Evolutionary conservation across 2,329 filamentous ascomycete genomes (phyloP).

Genomic region (Fusarium poae): DNA sequence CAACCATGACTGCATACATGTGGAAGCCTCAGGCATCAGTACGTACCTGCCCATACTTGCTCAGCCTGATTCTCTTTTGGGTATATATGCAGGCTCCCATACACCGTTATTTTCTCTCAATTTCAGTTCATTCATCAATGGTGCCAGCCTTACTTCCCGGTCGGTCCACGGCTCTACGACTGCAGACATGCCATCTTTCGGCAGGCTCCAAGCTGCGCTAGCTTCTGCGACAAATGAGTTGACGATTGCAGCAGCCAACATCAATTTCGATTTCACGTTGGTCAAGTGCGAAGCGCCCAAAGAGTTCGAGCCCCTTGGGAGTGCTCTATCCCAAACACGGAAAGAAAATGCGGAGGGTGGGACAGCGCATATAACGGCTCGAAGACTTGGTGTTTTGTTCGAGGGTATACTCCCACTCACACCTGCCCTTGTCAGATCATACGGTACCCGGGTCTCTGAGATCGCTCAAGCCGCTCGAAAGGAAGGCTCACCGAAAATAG

Average conservation of each 20-base stretch:
- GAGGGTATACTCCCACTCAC: slow-evolving; percentile 45
- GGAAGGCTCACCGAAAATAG: neutral
- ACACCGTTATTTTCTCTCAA: neutral
- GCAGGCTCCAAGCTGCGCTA: slow-evolving; percentile 1
- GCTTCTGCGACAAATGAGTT: slow-evolving; percentile 13
- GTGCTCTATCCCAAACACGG: slow-evolving; percentile 48
- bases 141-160: no score
- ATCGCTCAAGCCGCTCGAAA: slow-evolving; percentile 40
- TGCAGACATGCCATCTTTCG: neutral
- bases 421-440: slow-evolving; percentile 53
- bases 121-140: neutral
- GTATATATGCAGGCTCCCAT: neutral
- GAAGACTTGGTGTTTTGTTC: slow-evolving; percentile 58
- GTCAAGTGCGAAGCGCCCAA: slow-evolving; percentile 56
- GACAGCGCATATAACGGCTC: slow-evolving; percentile 53
- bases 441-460: slow-evolving; percentile 52
- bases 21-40: neutral
- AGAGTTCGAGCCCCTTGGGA: slow-evolving; percentile 53
- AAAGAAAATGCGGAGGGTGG: slow-evolving; percentile 56
- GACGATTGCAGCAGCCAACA: slow-evolving; percentile 4
- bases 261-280: slow-evolving; percentile 60
- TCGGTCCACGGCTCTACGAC: neutral
- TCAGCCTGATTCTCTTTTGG: neutral
- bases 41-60: neutral
- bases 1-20: neutral